Evolutionary conservation across 148 eudicot species (phyloP).

Genomic region (Heliosperma pusillum): DNA sequence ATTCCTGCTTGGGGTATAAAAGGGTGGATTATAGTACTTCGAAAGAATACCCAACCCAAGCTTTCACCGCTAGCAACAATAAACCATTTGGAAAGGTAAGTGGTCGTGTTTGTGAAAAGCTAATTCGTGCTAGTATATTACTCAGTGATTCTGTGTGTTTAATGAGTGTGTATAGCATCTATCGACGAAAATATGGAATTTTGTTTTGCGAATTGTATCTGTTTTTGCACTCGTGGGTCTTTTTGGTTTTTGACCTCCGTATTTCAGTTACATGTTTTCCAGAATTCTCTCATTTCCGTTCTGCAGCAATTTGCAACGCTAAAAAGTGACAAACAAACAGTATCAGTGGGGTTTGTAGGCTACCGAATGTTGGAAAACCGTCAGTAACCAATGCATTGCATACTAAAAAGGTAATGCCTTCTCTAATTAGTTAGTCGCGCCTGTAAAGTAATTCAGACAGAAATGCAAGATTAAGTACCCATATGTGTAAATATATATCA

Average conservation of each 20-base stretch:
- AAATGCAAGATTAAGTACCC: too few relatives aligned
- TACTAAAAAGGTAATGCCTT: constrained; percentile 63
- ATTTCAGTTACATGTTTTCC: constrained; percentile 1
- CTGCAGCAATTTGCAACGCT: constrained; percentile 81
- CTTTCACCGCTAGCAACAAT: constrained; percentile 86
- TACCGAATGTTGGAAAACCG: constrained; percentile 97
- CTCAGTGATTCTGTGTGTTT: too few relatives aligned
- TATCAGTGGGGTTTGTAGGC: constrained; percentile 94
- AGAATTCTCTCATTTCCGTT: constrained; percentile 93
- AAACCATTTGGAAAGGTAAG: constrained; percentile 95
- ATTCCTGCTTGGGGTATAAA: constrained; percentile 96
- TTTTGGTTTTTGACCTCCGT: not conserved
- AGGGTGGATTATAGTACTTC: constrained; percentile 87
- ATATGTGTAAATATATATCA: too few relatives aligned
- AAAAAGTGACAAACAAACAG: constrained; percentile 83
- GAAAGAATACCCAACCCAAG: constrained; percentile 83
- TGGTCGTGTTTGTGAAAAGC: not conserved
- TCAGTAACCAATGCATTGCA: constrained; percentile 90
- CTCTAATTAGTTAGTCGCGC: not conserved
- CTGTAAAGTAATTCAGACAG: too few relatives aligned
- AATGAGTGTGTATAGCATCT: too few relatives aligned
- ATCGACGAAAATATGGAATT: too few relatives aligned
- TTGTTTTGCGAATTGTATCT: too few relatives aligned
- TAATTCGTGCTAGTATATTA: too few relatives aligned
- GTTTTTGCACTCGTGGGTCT: not conserved